phyloP scores from a whole-genome alignment of 2,329 filamentous ascomycete species.

The Colletotrichum paranaense region DNA sequence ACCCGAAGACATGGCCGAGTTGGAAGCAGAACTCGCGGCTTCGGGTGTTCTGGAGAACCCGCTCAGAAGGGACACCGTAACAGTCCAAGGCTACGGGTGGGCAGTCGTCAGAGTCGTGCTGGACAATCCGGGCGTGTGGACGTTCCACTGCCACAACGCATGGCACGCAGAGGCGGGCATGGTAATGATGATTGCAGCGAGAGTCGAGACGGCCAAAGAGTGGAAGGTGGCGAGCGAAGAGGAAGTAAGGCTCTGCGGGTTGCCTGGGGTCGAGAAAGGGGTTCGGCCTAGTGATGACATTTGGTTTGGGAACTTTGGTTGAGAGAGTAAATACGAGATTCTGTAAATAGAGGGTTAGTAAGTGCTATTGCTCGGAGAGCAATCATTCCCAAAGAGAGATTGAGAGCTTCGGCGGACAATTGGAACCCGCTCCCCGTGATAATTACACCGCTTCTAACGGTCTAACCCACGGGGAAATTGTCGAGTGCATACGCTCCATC shows the following conservation, averaged over 20 bases:
- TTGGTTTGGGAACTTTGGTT: constrained; percentile 47
- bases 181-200: constrained; percentile 66
- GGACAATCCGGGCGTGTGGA: constrained; percentile 69
- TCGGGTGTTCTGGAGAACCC: constrained; percentile 43
- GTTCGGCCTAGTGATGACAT: constrained; percentile 48
- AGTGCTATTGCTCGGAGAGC: not conserved
- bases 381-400: not conserved
- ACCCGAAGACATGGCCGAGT: constrained; percentile 38
- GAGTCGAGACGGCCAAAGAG: constrained; percentile 40
- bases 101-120: constrained; percentile 63
- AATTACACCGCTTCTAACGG: not conserved
- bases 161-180: constrained; percentile 71
- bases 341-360: not conserved
- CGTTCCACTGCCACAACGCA: constrained; percentile 68
- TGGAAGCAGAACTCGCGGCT: constrained; percentile 39
- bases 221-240: constrained; percentile 40
- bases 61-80: constrained; percentile 56
- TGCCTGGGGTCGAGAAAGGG: constrained; percentile 44
- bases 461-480: not conserved
- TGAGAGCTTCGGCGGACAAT: not conserved
- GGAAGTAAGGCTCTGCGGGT: constrained; percentile 43
- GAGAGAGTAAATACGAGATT: not conserved
- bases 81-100: constrained; percentile 66
- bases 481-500: not conserved
- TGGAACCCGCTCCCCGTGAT: not conserved